Percentiles rank a stretch among this genome's conserved stretches.
phyloP scores from a whole-genome alignment of 1,139 yeast genomes.

The Blastobotrys petasosporus region DNA sequence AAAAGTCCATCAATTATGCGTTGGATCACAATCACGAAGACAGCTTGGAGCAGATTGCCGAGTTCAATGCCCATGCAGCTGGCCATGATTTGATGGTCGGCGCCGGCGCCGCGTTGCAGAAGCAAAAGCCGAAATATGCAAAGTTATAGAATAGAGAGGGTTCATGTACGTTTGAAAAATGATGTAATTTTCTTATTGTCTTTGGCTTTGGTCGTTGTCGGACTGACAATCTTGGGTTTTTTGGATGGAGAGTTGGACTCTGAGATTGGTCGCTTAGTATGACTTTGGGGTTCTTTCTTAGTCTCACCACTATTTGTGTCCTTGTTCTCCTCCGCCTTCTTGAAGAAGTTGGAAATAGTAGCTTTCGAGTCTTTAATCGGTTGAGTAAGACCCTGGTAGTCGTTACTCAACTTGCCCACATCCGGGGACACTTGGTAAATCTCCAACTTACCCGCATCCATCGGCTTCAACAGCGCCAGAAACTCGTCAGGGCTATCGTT shows the following conservation, averaged over 20 bases:
- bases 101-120: conserved; percentile 27
- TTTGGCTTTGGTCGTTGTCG: not conserved
- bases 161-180: conserved; percentile 8
- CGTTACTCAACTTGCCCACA: conserved; percentile 58
- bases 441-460: conserved; percentile 33
- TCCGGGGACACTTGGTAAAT: conserved; percentile 53
- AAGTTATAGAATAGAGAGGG: conserved; percentile 21
- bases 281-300: not conserved
- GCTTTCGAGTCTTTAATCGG: conserved; percentile 31
- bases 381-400: conserved; percentile 43
- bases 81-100: conserved; percentile 34
- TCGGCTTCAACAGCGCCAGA: conserved; percentile 14
- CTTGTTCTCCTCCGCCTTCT: not conserved
- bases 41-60: conserved; percentile 51
- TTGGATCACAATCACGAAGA: conserved; percentile 41
- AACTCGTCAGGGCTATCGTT: conserved; percentile 33
- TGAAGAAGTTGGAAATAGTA: conserved; percentile 8
- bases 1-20: conserved; percentile 51
- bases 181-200: conserved; percentile 12
- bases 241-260: no score
- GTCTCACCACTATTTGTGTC: not conserved
- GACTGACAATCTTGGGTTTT: not conserved
- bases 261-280: not conserved
- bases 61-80: conserved; percentile 45
- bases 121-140: conserved; percentile 29